A percentile compares a stretch with the other conserved stretches of the same genome.
Evolutionary conservation across 495 filamentous ascomycete genomes (phyloP).

Genomic region (Neurospora africana): DNA sequence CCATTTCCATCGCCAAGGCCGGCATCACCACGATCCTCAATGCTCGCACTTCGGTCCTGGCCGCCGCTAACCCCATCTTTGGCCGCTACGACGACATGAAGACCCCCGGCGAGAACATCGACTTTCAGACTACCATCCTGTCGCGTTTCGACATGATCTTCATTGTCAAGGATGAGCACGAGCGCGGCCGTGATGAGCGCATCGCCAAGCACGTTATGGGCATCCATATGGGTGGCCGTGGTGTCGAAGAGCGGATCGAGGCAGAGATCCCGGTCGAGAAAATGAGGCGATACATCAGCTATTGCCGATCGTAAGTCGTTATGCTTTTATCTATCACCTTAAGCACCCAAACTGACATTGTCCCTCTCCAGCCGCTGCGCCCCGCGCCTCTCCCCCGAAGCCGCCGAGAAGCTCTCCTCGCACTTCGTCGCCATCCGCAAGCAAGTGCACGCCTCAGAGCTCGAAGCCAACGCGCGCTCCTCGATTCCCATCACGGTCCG

Average conservation of each 20-base stretch:
- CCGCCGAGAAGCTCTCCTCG: conserved; percentile 90
- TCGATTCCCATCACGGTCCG: conserved; percentile 96
- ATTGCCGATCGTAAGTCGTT: conserved; percentile 75
- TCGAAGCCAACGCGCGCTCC: conserved; percentile 76
- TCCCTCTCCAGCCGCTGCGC: conserved; percentile 60
- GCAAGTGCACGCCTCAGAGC: conserved; percentile 83
- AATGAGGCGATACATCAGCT: conserved; percentile 97
- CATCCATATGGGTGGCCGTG: conserved; percentile 88
- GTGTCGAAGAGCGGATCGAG: conserved; percentile 71
- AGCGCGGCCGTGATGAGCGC: conserved; percentile 76
- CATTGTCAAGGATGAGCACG: conserved; percentile 94
- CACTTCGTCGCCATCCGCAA: conserved; percentile 96
- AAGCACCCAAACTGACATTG: conserved; percentile 22
- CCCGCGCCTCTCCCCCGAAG: conserved; percentile 82
- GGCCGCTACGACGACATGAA: conserved; percentile 98
- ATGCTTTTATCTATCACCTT: background rate
- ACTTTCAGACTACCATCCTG: conserved; percentile 98
- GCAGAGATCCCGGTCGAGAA: conserved; percentile 87
- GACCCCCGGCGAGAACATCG: conserved; percentile 95
- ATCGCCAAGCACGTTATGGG: conserved; percentile 97
- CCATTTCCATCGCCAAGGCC: conserved; percentile 98
- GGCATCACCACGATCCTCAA: conserved; percentile 99
- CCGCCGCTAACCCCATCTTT: conserved; percentile 95
- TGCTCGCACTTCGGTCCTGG: conserved; percentile 86
- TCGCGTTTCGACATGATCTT: conserved; percentile 99